Evolutionary conservation across 2,329 filamentous ascomycete genomes (phyloP).

Genomic region (Diaporthe vexans): DNA sequence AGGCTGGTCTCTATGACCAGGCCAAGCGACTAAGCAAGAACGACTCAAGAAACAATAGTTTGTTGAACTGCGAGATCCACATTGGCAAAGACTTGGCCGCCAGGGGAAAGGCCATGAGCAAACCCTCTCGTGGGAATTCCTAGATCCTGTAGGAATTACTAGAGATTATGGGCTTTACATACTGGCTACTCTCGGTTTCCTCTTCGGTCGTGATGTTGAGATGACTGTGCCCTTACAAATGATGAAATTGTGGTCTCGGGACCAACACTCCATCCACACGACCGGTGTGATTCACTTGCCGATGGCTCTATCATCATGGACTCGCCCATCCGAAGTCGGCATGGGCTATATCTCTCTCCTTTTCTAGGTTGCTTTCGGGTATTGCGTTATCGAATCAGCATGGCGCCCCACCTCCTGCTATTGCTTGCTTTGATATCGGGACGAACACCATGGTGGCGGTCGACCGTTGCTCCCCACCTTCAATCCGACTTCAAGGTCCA

Average conservation of each 20-base stretch:
- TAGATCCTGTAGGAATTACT: not conserved
- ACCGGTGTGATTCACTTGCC: not conserved
- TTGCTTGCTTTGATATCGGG: not conserved
- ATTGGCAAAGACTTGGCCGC: not conserved
- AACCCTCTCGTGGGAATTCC: not conserved
- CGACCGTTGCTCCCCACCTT: not conserved
- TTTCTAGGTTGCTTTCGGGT: not conserved
- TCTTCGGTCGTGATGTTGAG: not conserved
- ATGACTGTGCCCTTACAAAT: not conserved
- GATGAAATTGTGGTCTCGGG: too few species aligned
- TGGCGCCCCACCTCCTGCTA: not conserved
- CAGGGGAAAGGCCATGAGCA: not conserved
- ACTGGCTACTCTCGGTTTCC: not conserved
- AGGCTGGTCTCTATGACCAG: conserved; percentile 2
- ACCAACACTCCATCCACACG: not conserved
- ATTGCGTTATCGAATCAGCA: not conserved
- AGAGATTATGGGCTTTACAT: not conserved
- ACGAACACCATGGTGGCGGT: conserved; percentile 19
- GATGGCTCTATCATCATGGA: not conserved
- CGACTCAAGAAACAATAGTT: not conserved
- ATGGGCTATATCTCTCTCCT: not conserved
- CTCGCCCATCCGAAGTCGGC: not conserved
- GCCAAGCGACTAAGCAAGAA: not conserved
- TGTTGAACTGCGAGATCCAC: not conserved
- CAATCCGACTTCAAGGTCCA: not conserved